These are phyloP conservation scores for Stygiomarasmius scandens DNA, from an alignment of 1,284 basidiomycete genomes.

Conservation along the genomic window DNA sequence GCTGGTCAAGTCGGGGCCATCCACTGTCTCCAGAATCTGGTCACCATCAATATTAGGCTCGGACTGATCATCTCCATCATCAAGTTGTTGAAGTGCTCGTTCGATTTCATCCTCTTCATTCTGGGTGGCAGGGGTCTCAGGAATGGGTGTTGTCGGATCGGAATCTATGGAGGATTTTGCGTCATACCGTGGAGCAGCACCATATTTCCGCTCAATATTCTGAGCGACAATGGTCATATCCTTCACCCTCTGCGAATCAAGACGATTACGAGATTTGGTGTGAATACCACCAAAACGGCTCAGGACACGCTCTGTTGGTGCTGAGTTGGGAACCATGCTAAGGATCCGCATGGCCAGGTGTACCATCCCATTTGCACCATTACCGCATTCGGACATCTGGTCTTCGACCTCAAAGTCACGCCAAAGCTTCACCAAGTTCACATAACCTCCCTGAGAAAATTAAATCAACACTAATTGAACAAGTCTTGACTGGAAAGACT, in stretches of 20 bases:
- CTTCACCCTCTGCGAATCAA: slow-evolving; percentile 15
- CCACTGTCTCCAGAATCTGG: too few relatives aligned
- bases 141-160: neutral
- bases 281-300: slow-evolving; percentile 23
- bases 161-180: neutral
- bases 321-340: slow-evolving; percentile 18
- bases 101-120: too few relatives aligned
- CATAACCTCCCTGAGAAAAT: neutral
- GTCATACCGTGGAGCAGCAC: neutral
- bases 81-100: too few relatives aligned
- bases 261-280: slow-evolving; percentile 19
- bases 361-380: slow-evolving; percentile 10
- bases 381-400: neutral
- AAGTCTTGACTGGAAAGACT: neutral
- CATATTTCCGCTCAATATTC: neutral
- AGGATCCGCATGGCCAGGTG: slow-evolving; percentile 19
- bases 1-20: too few relatives aligned
- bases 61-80: too few relatives aligned
- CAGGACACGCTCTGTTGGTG: slow-evolving; percentile 22
- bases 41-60: too few relatives aligned
- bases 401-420: neutral
- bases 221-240: slow-evolving; percentile 8
- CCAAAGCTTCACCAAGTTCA: neutral
- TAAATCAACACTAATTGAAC: too few relatives aligned
- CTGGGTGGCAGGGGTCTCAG: neutral